Percentiles rank a stretch among this genome's conserved stretches.
Evolutionary conservation across 306 rosid species (phyloP).

Genomic region (barrel medic (Medicago truncatula)): MtrunA17r5.0-ANR NC_053049.1:6536501-6537000

Average conservation of each 20-base stretch:
- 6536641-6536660: conserved; percentile 44
- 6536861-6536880: too few species aligned
- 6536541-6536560: conserved; percentile 20
- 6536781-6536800: too few species aligned
- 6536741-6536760: background rate
- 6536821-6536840: too few species aligned
- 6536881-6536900: too few species aligned
- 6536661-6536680: conserved; percentile 63
- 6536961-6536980: background rate
- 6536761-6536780: too few species aligned
- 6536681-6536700: conserved; percentile 59
- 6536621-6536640: conserved; percentile 54
- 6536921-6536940: too few species aligned
- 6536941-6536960: too few species aligned
- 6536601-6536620: conserved; percentile 13
- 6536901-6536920: too few species aligned
- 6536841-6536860: too few species aligned
- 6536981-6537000: conserved; percentile 12
- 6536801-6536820: too few species aligned
- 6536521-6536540: conserved; percentile 54
- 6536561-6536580: too few species aligned
- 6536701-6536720: conserved; percentile 57
- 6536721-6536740: conserved; percentile 55
- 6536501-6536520: conserved; percentile 58
- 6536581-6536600: background rate